Evolutionary conservation across 768 basidiomycete species (phyloP), one percentile per base, ranked within the genome.

Genomic region (Phylloporus sp.): DNA sequence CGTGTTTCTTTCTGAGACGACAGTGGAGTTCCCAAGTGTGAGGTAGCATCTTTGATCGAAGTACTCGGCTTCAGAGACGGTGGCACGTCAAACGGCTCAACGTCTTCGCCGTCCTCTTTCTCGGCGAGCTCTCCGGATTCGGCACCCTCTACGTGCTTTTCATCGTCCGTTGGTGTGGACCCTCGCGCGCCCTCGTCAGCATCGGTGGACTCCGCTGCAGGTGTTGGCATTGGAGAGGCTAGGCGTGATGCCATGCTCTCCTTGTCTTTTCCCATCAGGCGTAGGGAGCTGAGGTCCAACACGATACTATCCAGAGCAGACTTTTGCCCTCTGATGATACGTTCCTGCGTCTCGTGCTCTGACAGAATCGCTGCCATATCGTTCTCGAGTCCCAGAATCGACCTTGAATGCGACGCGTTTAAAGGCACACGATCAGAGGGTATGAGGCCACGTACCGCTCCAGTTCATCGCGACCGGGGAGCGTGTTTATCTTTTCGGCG

Each of bases 401-500:
- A 75, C 57, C 89, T 91, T 29, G 20, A 41, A 13, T 28, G 38
- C n/a, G 45, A 31, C 42, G 27, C 36, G 32, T 40, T 4, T 42
- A 7, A 52, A 41, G 50, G 35, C 24, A 18, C 32, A 17, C 5
- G 17, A n/a, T 35, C 13, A 13, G 21, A 34, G 13, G 6, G n/a
- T 21, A n/a, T 8, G n/a, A 26, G 8, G 44, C n/a, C 21, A 76
- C 84, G 56, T 58, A 92, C 90, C 74, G 76, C 59, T 85, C 81
- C 14, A 90, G 72, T 56, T 91, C 90, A 9, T 84, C 81, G 43
- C 90, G 73, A 52, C 73, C 82, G 5, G 89, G 87, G 3, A 91
- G 66, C 15, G 79, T 77, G 56, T 90, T 88, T 38, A 90, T 80
- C 62, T 83, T 89, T 67, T 91, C 90, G 3, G 90, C 79, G 31